A percentile compares a stretch with the other conserved stretches of the same genome.
phyloP scores from a whole-genome alignment of 352 stramenopile genomes.

The Globisporangium splendens region DNA sequence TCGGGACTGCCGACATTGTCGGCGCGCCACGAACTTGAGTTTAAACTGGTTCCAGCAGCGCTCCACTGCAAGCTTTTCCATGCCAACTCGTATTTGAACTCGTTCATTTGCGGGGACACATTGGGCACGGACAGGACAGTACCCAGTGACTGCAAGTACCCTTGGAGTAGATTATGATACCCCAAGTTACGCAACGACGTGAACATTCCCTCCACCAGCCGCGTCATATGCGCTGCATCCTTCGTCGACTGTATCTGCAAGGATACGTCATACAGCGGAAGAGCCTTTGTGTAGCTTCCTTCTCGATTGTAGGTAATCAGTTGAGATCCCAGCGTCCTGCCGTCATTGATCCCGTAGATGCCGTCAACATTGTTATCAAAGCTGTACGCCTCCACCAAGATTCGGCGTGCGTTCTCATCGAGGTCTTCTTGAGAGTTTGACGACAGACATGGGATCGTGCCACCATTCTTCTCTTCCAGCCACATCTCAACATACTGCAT shows the following conservation, averaged over 20 bases:
- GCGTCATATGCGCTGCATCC: neutral
- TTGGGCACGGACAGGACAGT: neutral
- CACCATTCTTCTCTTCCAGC: constrained; percentile 58
- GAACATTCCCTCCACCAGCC: constrained; percentile 44
- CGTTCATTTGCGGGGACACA: constrained; percentile 21
- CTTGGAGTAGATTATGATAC: constrained; percentile 67
- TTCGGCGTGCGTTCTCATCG: constrained; percentile 32
- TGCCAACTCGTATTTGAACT: constrained; percentile 73
- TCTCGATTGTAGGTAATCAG: constrained; percentile 74
- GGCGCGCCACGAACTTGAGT: neutral
- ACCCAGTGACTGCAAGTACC: constrained; percentile 40
- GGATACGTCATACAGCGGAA: constrained; percentile 72
- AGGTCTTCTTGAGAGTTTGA: constrained; percentile 23
- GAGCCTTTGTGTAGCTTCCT: constrained; percentile 44
- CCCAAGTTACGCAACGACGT: constrained; percentile 60
- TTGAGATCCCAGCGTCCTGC: constrained; percentile 59
- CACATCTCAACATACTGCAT: constrained; percentile 91
- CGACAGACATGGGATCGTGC: constrained; percentile 38
- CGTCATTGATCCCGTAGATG: constrained; percentile 80
- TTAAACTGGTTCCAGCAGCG: constrained; percentile 21
- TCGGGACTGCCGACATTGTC: neutral
- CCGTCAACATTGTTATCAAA: constrained; percentile 65
- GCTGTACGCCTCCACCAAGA: constrained; percentile 64
- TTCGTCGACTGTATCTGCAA: constrained; percentile 27
- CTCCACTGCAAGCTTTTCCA: constrained; percentile 84